A percentile compares a stretch with the other conserved stretches of the same genome.
These are phyloP conservation scores for Platanthera guangdongensis DNA, from an alignment of 106 monocot species.

Conservation along the genomic window DNA sequence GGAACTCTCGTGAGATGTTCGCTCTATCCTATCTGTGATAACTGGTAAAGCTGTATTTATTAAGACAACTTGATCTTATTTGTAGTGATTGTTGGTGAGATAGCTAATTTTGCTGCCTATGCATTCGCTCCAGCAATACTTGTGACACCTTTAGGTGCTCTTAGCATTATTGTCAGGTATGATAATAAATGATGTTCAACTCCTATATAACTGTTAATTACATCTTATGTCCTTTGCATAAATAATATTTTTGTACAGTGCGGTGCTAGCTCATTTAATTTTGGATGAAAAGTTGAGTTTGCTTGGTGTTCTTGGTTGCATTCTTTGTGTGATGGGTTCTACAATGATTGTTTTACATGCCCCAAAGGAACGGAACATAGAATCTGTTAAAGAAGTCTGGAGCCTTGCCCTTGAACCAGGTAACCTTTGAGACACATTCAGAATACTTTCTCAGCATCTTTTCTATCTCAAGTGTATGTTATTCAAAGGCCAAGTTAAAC, in stretches of 20 bases:
- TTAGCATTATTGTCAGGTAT: slow-evolving; percentile 34
- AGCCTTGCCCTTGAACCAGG: slow-evolving; percentile 25
- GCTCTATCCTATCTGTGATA: background rate
- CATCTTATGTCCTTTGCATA: background rate
- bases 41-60: background rate
- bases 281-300: slow-evolving; percentile 23
- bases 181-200: background rate
- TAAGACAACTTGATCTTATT: background rate
- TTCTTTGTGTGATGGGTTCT: slow-evolving; percentile 28
- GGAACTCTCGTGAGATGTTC: too few species aligned
- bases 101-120: slow-evolving; percentile 35
- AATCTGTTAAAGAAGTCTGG: slow-evolving; percentile 31
- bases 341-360: slow-evolving; percentile 29
- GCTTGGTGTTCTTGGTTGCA: slow-evolving; percentile 29
- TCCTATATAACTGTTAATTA: background rate
- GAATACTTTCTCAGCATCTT: background rate
- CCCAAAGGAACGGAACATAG: slow-evolving; percentile 26
- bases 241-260: slow-evolving; percentile 20
- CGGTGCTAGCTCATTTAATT: slow-evolving; percentile 29
- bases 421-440: slow-evolving; percentile 6
- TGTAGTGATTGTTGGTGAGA: slow-evolving; percentile 27
- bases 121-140: slow-evolving; percentile 36
- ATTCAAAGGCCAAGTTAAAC: too few species aligned
- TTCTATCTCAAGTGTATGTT: background rate
- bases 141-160: slow-evolving; percentile 33